phyloP scores from a whole-genome alignment of 1,139 yeast species.

The Hyphopichia fennica region DNA sequence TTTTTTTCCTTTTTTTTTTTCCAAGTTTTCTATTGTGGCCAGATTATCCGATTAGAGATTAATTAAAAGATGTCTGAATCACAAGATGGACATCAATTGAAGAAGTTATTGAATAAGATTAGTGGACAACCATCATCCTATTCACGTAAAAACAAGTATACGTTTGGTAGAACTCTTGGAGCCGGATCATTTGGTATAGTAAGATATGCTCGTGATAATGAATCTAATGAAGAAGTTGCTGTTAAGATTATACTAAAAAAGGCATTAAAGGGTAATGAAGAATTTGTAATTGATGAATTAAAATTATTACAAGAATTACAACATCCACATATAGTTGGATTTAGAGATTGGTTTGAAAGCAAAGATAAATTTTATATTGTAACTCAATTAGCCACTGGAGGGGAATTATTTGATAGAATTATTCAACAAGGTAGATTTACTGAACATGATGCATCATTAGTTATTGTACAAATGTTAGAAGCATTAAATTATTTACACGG shows the following conservation, averaged over 20 bases:
- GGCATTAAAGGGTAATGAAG: slow-evolving; percentile 73
- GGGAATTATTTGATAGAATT: slow-evolving; percentile 86
- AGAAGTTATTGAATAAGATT: slow-evolving; percentile 49
- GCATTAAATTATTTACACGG: slow-evolving; percentile 77
- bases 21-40: background rate
- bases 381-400: slow-evolving; percentile 84
- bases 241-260: slow-evolving; percentile 82
- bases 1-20: background rate
- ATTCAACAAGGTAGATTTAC: slow-evolving; percentile 75
- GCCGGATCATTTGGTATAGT: slow-evolving; percentile 94
- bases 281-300: slow-evolving; percentile 74
- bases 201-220: slow-evolving; percentile 63
- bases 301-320: slow-evolving; percentile 60
- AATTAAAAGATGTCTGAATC: background rate
- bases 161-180: slow-evolving; percentile 79
- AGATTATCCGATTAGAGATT: background rate
- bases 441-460: slow-evolving; percentile 76
- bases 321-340: slow-evolving; percentile 82
- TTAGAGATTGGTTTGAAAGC: slow-evolving; percentile 87
- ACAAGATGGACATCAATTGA: slow-evolving; percentile 20
- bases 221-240: slow-evolving; percentile 73
- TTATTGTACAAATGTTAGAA: slow-evolving; percentile 66
- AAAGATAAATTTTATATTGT: slow-evolving; percentile 75
- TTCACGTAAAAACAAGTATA: slow-evolving; percentile 59
- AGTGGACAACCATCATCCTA: slow-evolving; percentile 77